Percentiles rank a stretch among this genome's conserved stretches.
Evolutionary conservation across 2,329 filamentous ascomycete species (phyloP).

Genomic region (Fusarium sp.): DNA sequence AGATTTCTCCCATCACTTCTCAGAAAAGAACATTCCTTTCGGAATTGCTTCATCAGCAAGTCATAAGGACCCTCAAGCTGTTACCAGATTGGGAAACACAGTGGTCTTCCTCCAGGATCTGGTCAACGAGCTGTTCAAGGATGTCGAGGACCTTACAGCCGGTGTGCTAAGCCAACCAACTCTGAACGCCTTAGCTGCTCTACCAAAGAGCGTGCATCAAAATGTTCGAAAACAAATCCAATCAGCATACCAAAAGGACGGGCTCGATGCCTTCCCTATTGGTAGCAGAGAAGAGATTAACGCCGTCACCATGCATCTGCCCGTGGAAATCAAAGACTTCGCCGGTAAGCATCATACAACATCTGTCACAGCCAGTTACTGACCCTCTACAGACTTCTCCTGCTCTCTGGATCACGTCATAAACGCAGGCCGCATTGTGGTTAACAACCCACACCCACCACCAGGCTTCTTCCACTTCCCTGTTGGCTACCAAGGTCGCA

Average conservation of each 20-base stretch:
- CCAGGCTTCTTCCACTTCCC: constrained; percentile 62
- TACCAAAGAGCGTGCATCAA: background rate
- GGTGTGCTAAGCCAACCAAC: background rate
- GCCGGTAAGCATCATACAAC: constrained; percentile 48
- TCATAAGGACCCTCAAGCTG: constrained; percentile 57
- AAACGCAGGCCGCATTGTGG: constrained; percentile 60
- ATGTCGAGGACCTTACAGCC: constrained; percentile 41
- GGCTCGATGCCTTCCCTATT: constrained; percentile 8
- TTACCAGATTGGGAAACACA: constrained; percentile 62
- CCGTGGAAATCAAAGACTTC: constrained; percentile 67
- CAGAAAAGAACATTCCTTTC: constrained; percentile 65
- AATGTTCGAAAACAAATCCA: constrained; percentile 5
- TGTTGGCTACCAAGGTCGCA: constrained; percentile 65
- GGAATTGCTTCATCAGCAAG: constrained; percentile 60
- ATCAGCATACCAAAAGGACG: background rate
- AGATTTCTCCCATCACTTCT: constrained; percentile 57
- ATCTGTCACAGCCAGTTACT: too few species aligned
- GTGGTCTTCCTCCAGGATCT: constrained; percentile 65
- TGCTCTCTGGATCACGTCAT: constrained; percentile 65
- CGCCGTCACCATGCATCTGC: constrained; percentile 60
- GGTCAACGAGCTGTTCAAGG: constrained; percentile 45
- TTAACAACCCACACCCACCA: constrained; percentile 54
- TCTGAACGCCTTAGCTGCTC: constrained; percentile 24
- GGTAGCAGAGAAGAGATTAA: constrained; percentile 29
- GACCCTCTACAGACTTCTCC: constrained; percentile 60